These are phyloP conservation scores for Trifolium repens DNA, from an alignment of 306 rosid species.

Conservation along the genomic window DNA sequence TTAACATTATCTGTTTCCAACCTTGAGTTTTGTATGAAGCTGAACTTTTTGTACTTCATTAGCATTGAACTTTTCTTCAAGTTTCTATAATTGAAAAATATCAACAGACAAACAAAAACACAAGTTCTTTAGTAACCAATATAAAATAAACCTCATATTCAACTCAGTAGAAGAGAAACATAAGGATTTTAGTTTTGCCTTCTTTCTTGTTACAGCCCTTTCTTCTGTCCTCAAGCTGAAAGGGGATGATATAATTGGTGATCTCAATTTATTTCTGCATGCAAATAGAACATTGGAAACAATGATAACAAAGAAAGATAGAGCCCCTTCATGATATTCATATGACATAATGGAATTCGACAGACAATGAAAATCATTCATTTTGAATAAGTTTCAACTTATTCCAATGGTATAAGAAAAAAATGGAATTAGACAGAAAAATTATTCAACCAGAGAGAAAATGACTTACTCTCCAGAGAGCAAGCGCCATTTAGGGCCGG, in stretches of 20 bases:
- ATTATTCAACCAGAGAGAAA: background rate
- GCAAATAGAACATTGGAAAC: slow-evolving; percentile 54
- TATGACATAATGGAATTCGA: too few species aligned
- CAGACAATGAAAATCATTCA: too few species aligned
- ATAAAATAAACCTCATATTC: slow-evolving; percentile 11
- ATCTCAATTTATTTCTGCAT: slow-evolving; percentile 75
- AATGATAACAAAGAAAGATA: background rate
- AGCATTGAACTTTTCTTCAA: slow-evolving; percentile 91
- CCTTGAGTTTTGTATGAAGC: slow-evolving; percentile 73
- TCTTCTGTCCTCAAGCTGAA: slow-evolving; percentile 91
- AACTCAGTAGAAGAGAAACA: slow-evolving; percentile 23
- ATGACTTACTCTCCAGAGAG: slow-evolving; percentile 66
- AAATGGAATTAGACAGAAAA: too few species aligned
- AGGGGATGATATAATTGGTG: slow-evolving; percentile 78
- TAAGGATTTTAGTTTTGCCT: slow-evolving; percentile 56
- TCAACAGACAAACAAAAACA: slow-evolving; percentile 7
- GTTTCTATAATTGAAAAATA: slow-evolving; percentile 65
- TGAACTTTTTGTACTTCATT: slow-evolving; percentile 68
- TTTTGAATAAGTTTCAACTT: too few species aligned
- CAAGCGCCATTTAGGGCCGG: slow-evolving; percentile 66
- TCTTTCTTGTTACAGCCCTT: slow-evolving; percentile 88
- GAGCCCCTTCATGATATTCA: too few species aligned
- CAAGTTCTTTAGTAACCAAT: slow-evolving; percentile 6
- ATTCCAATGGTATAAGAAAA: too few species aligned
- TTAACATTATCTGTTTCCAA: slow-evolving; percentile 38